Evolutionary conservation across 768 basidiomycete genomes (phyloP), one percentile per base, ranked within the genome.

Genomic region (Trametes gibbosa): DNA sequence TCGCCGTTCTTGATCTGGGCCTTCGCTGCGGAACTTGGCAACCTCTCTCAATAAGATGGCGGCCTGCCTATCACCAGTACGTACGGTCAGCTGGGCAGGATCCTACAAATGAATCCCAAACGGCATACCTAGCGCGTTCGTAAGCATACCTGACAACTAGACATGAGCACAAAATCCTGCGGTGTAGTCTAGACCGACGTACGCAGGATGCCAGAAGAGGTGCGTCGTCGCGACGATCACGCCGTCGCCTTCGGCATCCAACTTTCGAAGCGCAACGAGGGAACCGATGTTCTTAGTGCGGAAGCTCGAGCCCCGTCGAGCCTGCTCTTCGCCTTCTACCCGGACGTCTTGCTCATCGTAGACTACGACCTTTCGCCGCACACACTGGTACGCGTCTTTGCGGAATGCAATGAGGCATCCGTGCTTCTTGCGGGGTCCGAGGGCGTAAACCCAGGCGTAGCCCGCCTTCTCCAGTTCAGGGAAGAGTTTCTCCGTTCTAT

Each of bases 131-230:
- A 47, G 84, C 77, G 60, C 94, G 82, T 73, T 98, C 95, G 68
- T 97, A 98, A 0, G 82, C 81, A 69, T 90, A 92, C 55, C 87
- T 77, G 51, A 13, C 29, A 34, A 32, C 29, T 25, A 66, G 52
- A 62, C 65, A 1, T 49, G 41, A 57, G 39, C 19, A 14, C 10
- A 14, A 51, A 42, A 48, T 34, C 17, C 21, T 41, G 32, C 25
- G 43, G 34, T 48, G 40, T 39, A 16, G 21, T 24, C 12, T 42
- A 63, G 3, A 49, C 12, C 25, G 34, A 75, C 82, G 58, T 73
- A 93, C 86, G 80, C 82, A 5, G 94, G 94, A 73, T 96, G 94
- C 95, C 95, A 98, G 72, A 97, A 98, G 23, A 96, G 76, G 75
- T 98, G 95, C 0, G 95, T 95, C 0, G 95, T 97, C 2, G 85